Base-by-base conservation (phyloP, 148 eudicot species). In the Silene latifolia region DNA sequence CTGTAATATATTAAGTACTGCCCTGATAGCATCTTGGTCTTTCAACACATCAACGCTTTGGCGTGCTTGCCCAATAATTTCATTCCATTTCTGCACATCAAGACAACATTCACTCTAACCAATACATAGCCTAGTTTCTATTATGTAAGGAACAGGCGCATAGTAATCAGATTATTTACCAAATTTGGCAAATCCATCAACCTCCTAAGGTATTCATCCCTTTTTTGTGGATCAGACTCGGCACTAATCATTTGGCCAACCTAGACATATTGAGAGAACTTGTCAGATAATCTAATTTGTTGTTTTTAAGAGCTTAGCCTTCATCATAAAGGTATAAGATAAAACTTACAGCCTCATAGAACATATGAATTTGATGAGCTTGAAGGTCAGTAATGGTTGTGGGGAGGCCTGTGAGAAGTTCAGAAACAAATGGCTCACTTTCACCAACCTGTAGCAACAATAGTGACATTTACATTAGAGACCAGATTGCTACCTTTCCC, bases 211-310 rank as follows among this genome's bases (percentile, higher is more conserved):
- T 85, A 96, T 54, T 92, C 98, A 71, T 92, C 98, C 74, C 98
- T 88, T 84, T 86, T 96, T 25, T 86, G 89, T 23, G 97, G 89
- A 70, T 96, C 99, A 72, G 97, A 72, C 72, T 96, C 99, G 20
- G 98, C 97, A 70, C 92, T 95, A 82, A 96, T 96, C 99, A 96
- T 96, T 35, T 89, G 82, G 73, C 95, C 96, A 80, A 96, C 99
- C 99, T 96, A 79, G 42, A 67, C 54, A 63, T 19, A 69, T 19
- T 25, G 46, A 66, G 21, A 24, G 60, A 18, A 58, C 62, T 58
- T 68, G 66, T 69, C 21, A 77, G 4, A 59, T 35, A 51, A 66
- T 32, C 12, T 6, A 17, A 62, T 12, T 24, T 15, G n/a, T 2
- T 24, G 23, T 5, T 54, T 8, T 60, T 60, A 73, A 62, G 23